These are phyloP conservation scores for Spatholobus suberectus DNA, from an alignment of 306 rosid species.

Conservation along the genomic window DNA sequence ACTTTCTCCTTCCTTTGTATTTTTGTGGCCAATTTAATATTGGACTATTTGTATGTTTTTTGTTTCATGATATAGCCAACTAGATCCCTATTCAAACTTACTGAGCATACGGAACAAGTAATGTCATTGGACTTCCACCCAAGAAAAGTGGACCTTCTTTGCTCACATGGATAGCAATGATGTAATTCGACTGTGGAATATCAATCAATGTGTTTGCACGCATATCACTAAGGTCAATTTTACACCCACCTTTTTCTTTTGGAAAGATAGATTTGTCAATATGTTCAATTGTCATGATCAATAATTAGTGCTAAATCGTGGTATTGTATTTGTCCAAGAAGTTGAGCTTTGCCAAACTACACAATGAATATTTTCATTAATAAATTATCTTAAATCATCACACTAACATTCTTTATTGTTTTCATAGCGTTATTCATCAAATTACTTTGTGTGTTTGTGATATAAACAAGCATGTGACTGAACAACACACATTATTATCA, in stretches of 20 bases:
- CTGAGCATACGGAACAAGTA: slow-evolving; percentile 63
- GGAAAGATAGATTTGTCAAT: not conserved
- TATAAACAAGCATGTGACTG: not conserved
- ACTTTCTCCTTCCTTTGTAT: slow-evolving; percentile 15
- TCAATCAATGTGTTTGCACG: slow-evolving; percentile 40
- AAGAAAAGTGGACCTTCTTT: slow-evolving; percentile 53
- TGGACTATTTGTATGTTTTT: not conserved
- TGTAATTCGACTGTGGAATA: slow-evolving; percentile 62
- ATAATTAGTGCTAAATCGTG: not conserved
- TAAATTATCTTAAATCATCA: not conserved
- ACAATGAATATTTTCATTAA: slow-evolving; percentile 5
- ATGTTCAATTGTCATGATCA: not conserved
- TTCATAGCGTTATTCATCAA: slow-evolving; percentile 13
- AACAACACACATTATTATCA: slow-evolving; percentile 17
- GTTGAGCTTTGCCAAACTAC: not conserved
- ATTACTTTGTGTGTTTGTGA: not conserved
- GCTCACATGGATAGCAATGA: slow-evolving; percentile 66
- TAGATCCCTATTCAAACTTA: slow-evolving; percentile 37
- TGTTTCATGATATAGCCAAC: slow-evolving; percentile 51
- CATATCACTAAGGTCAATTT: slow-evolving; percentile 56
- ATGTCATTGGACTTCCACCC: slow-evolving; percentile 84
- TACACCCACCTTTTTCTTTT: slow-evolving; percentile 16
- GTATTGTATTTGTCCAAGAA: slow-evolving; percentile 17
- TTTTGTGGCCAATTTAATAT: slow-evolving; percentile 21
- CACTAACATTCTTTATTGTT: not conserved